A percentile compares a stretch with the other conserved stretches of the same genome.
Evolutionary conservation across 345 rosid genomes (phyloP).

Genomic region (Gossypium thurberi): DNA sequence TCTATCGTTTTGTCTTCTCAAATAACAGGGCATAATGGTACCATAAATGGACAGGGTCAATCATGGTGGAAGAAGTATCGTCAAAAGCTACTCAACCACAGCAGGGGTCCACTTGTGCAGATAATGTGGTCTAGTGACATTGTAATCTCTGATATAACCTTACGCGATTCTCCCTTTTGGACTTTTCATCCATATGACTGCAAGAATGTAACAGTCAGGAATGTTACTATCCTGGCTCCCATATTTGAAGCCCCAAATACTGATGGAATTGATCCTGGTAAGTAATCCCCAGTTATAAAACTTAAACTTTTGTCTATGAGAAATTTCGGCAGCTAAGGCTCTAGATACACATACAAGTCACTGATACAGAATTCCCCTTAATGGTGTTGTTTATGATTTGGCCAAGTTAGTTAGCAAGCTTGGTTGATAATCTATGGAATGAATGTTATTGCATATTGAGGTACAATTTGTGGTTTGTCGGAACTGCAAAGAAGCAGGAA

Average conservation of each 20-base stretch:
- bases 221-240: slow-evolving; percentile 27
- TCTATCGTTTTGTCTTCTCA: not conserved
- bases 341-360: too few species aligned
- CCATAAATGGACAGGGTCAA: slow-evolving; percentile 93
- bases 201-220: slow-evolving; percentile 26
- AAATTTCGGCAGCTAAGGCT: not conserved
- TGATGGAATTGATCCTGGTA: slow-evolving; percentile 97
- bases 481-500: not conserved
- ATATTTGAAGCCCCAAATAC: slow-evolving; percentile 84
- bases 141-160: slow-evolving; percentile 62
- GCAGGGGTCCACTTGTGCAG: slow-evolving; percentile 93
- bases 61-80: slow-evolving; percentile 95
- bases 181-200: slow-evolving; percentile 97
- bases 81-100: slow-evolving; percentile 87
- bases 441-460: not conserved
- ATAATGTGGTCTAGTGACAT: slow-evolving; percentile 95
- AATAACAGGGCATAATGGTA: slow-evolving; percentile 82
- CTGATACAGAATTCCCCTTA: not conserved
- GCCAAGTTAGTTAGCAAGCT: not conserved
- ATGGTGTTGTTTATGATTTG: not conserved
- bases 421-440: not conserved
- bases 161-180: slow-evolving; percentile 96
- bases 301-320: not conserved
- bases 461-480: not conserved
- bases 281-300: slow-evolving; percentile 2